Conservation (phyloP, 148 eudicot genomes). For the Vaccinium macrocarpon region DNA sequence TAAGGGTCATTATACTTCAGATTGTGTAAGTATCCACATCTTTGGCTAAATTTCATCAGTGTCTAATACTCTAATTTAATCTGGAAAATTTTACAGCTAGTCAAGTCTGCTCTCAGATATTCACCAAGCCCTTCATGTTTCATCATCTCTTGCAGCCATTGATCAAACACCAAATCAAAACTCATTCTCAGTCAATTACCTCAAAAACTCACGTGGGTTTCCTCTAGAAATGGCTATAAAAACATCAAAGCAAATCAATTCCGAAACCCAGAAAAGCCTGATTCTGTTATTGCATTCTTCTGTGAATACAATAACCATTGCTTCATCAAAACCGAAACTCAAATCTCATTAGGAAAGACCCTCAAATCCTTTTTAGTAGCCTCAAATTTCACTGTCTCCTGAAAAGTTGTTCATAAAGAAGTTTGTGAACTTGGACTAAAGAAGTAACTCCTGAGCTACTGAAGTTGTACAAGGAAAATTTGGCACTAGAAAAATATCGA, state of each 20-base stretch:
- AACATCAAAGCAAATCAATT: neutral
- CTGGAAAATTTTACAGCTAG: neutral
- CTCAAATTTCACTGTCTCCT: neutral
- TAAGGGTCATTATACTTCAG: neutral
- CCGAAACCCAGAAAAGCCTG: neutral
- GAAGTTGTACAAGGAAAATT: neutral
- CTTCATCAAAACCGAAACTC: slow-evolving; percentile 12
- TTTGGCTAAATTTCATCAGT: neutral
- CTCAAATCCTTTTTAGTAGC: neutral
- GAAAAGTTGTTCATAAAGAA: neutral
- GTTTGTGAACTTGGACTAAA: neutral
- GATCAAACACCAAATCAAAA: neutral
- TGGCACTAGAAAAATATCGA: neutral
- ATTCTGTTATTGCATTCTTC: neutral
- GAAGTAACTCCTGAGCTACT: slow-evolving; percentile 6
- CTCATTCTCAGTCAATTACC: neutral
- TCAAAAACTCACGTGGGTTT: slow-evolving; percentile 12
- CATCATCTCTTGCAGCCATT: neutral
- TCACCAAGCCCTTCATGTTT: neutral
- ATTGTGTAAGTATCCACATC: neutral
- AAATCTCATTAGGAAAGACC: neutral
- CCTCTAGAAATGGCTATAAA: slow-evolving; percentile 2
- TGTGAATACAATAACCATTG: neutral
- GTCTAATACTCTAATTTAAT: neutral
- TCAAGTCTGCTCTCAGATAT: neutral